Conservation (phyloP, 108 stramenopile genomes). For the Pseudonitzschia pungens region DNA sequence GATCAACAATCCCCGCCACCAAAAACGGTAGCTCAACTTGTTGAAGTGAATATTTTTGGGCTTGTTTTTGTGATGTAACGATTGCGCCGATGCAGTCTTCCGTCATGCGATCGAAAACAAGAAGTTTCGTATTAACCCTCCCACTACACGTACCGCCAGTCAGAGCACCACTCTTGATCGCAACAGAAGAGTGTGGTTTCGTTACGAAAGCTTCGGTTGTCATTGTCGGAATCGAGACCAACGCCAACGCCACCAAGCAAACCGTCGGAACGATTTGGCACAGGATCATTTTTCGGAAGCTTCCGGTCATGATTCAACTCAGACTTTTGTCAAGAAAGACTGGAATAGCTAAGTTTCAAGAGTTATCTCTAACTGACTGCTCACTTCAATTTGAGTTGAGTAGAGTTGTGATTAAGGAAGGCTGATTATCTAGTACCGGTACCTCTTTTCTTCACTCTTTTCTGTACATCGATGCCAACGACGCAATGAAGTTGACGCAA, state of each 20-base stretch:
- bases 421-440: too few species aligned
- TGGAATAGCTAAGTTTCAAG: too few species aligned
- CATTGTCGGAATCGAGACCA: not conserved
- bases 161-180: not conserved
- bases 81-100: slow-evolving; percentile 59
- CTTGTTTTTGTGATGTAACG: slow-evolving; percentile 52
- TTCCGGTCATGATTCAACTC: not conserved
- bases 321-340: too few species aligned
- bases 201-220: not conserved
- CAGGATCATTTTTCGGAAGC: not conserved
- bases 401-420: too few species aligned
- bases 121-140: slow-evolving; percentile 11
- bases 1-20: slow-evolving; percentile 51
- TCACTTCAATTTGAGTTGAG: too few species aligned
- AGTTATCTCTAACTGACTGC: too few species aligned
- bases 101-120: slow-evolving; percentile 68
- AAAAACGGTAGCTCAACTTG: slow-evolving; percentile 41
- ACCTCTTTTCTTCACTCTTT: too few species aligned
- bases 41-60: slow-evolving; percentile 28
- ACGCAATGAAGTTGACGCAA: too few species aligned
- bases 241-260: not conserved
- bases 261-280: not conserved
- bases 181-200: not conserved
- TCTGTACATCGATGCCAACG: too few species aligned
- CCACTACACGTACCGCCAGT: not conserved